Evolutionary conservation across 768 basidiomycete species (phyloP).

Genomic region (Termitomyces sp.): DNA sequence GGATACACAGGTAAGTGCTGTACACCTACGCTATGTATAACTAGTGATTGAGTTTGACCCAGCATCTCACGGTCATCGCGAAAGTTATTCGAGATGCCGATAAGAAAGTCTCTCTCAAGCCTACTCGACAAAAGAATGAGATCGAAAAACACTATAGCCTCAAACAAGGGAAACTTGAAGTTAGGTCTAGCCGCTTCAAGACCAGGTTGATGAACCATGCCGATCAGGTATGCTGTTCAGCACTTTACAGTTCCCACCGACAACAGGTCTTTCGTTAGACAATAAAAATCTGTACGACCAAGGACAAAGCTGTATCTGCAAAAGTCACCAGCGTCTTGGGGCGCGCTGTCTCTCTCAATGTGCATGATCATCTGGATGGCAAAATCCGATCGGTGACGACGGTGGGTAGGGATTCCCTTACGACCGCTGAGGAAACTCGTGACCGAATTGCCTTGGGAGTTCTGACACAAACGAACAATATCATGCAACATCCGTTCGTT

Average conservation of each 20-base stretch:
- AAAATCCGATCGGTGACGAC: conserved; percentile 34
- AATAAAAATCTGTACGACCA: conserved; percentile 17
- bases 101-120: conserved; percentile 39
- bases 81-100: conserved; percentile 35
- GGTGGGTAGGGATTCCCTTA: conserved; percentile 43
- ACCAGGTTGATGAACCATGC: conserved; percentile 32
- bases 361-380: conserved; percentile 24
- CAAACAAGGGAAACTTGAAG: conserved; percentile 26
- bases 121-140: conserved; percentile 43
- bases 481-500: conserved; percentile 31
- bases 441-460: conserved; percentile 22
- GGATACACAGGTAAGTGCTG: conserved; percentile 21
- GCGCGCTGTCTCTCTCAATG: conserved; percentile 29
- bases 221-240: conserved; percentile 21
- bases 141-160: conserved; percentile 25
- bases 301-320: conserved; percentile 14
- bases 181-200: conserved; percentile 39
- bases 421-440: conserved; percentile 38
- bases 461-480: conserved; percentile 21
- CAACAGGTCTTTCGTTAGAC: conserved; percentile 10
- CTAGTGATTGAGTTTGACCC: neutral
- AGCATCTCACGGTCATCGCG: conserved; percentile 37
- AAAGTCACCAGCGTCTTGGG: conserved; percentile 31
- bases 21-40: neutral
- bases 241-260: neutral